phyloP scores from a whole-genome alignment of 2,329 filamentous ascomycete species.

The Cladosporium sp. region DNA sequence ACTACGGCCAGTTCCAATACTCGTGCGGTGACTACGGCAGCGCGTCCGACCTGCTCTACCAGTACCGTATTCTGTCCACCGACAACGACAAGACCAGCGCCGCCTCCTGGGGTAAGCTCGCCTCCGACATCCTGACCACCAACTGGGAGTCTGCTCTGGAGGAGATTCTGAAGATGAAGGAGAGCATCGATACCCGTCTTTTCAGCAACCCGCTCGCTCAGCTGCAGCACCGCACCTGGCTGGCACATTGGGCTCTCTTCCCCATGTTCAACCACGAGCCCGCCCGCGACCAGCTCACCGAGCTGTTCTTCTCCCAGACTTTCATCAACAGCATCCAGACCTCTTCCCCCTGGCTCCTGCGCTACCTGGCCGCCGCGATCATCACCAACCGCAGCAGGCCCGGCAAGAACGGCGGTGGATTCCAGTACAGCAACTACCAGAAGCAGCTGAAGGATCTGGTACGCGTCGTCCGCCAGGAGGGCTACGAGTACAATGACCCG shows the following conservation, averaged over 20 bases:
- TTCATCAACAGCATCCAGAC: slow-evolving; percentile 99
- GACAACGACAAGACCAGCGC: slow-evolving; percentile 96
- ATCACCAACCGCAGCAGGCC: slow-evolving; percentile 71
- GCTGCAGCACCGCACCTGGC: slow-evolving; percentile 91
- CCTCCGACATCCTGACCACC: slow-evolving; percentile 86
- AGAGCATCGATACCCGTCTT: slow-evolving; percentile 86
- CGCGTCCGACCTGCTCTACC: slow-evolving; percentile 88
- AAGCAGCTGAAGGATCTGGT: slow-evolving; percentile 98
- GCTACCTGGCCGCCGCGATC: slow-evolving; percentile 88
- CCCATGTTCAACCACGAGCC: slow-evolving; percentile 97
- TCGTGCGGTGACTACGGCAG: slow-evolving; percentile 90
- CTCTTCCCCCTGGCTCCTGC: slow-evolving; percentile 89
- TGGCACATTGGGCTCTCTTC: slow-evolving; percentile 98
- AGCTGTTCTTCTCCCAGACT: slow-evolving; percentile 92
- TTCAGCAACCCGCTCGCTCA: slow-evolving; percentile 96
- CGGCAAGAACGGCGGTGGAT: slow-evolving; percentile 83
- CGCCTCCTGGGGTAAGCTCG: slow-evolving; percentile 96
- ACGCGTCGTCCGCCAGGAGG: slow-evolving; percentile 91
- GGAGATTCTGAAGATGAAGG: slow-evolving; percentile 83
- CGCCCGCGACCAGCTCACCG: slow-evolving; percentile 82
- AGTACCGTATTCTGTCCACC: slow-evolving; percentile 95
- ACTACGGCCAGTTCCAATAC: slow-evolving; percentile 96
- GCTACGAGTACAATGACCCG: slow-evolving; percentile 94
- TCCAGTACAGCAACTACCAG: slow-evolving; percentile 95
- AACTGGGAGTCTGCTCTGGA: slow-evolving; percentile 94